Evolutionary conservation across 352 stramenopile genomes (phyloP).

Genomic region (Globisporangium cylindrosporum): DNA sequence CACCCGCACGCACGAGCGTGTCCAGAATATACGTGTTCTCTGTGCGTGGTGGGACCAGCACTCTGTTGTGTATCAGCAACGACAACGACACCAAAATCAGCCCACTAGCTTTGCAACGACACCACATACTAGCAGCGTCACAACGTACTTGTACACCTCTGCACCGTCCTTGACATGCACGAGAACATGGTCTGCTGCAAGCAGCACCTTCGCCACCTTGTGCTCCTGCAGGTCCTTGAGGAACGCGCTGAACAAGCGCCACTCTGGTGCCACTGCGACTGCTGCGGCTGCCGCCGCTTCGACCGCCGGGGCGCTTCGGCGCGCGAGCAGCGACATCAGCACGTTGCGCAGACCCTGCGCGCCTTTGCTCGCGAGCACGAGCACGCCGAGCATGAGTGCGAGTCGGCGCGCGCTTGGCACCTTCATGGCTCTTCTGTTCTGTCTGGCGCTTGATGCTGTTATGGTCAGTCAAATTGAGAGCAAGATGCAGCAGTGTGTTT

Average conservation of each 20-base stretch:
- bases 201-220: conserved; percentile 60
- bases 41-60: conserved; percentile 70
- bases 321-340: conserved; percentile 18
- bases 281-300: conserved; percentile 16
- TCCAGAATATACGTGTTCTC: conserved; percentile 72
- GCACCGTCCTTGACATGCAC: conserved; percentile 44
- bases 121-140: too few species aligned
- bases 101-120: conserved; percentile 5
- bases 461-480: conserved; percentile 1
- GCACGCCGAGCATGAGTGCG: conserved; percentile 36
- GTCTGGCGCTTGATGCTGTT: background rate
- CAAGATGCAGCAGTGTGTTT: background rate
- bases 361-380: conserved; percentile 41
- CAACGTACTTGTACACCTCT: conserved; percentile 55
- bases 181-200: conserved; percentile 55
- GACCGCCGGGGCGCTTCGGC: conserved; percentile 12
- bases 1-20: conserved; percentile 48
- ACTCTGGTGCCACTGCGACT: conserved; percentile 25
- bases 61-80: conserved; percentile 24
- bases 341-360: conserved; percentile 27
- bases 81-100: conserved; percentile 1
- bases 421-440: conserved; percentile 8
- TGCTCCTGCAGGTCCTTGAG: conserved; percentile 44
- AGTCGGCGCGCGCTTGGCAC: conserved; percentile 27
- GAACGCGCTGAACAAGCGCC: conserved; percentile 74